Base-by-base conservation (phyloP, 2,329 filamentous ascomycete genomes). In the Macrophomina phaseolina region DNA sequence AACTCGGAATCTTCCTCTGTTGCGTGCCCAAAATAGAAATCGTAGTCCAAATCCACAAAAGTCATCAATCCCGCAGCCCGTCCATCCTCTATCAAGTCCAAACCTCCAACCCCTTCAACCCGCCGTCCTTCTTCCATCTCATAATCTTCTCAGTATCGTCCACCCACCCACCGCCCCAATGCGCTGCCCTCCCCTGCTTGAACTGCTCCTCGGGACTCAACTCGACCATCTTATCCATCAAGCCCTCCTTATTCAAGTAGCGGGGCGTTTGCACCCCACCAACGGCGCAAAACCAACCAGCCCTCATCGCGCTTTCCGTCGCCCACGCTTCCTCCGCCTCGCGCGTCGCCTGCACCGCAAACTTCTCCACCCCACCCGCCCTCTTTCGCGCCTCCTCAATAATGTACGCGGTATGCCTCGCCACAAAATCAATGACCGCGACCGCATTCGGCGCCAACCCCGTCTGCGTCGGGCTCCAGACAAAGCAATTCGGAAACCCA, bases 401-500 rank as follows among this genome's bases (percentile, higher is more conserved):
- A 5, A 51, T 23, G 18, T 51, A 30, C 18, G 48, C 48, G 5
- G 23, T n/a, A 11, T 51, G 48, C 6, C 4, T 4, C 18, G 48
- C 18, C 18, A 30, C 8, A 3, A 28, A 11, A 23, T 51, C 48
- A 3, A 30, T 30, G 1, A 12, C 18, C 18, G 23, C 30, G 28
- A 14, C n/a, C 30, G 30, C 12, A 30, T 53, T 53, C 5, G 49
- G 28, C 4, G 49, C 28, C 49, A 36, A 3, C 11, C 49, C 49
- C 28, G 30, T n/a, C 49, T 53, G 49, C 28, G 58, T 32, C 12
- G 34, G 42, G 12, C 42, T 23, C 53, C 74, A 73, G 70, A 83
- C 81, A 79, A 86, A 84, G 53, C 87, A 70, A 70, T 89, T 89
- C 1, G 86, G 86, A 67, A 88, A 88, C 0, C 78, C 81, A 68